These are phyloP conservation scores for Colletotrichum tamarilloi DNA, from an alignment of 2,329 filamentous ascomycete species.

Conservation along the genomic window DNA sequence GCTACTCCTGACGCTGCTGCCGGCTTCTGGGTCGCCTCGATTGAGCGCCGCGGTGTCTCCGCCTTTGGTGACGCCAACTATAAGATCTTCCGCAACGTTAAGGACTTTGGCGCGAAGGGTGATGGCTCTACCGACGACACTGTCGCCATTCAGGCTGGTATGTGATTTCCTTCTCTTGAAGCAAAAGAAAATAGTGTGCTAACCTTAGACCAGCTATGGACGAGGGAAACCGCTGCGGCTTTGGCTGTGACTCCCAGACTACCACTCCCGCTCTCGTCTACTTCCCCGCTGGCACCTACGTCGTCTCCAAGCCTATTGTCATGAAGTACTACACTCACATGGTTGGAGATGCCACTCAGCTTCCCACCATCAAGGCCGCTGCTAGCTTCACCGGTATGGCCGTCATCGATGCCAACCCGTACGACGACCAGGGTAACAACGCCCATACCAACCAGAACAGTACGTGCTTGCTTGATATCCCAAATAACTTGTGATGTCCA, in stretches of 20 bases:
- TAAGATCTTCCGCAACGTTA: conserved; percentile 81
- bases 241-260: conserved; percentile 85
- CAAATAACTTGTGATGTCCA: no score
- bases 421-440: conserved; percentile 74
- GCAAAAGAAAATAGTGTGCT: background rate
- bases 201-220: conserved; percentile 64
- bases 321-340: conserved; percentile 96
- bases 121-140: conserved; percentile 83
- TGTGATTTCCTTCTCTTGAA: background rate
- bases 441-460: conserved; percentile 81
- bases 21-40: conserved; percentile 78
- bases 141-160: conserved; percentile 81
- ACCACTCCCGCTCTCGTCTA: conserved; percentile 88
- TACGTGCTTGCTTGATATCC: fast-evolving
- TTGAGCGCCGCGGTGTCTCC: conserved; percentile 75
- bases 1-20: conserved; percentile 45
- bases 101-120: conserved; percentile 79
- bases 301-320: conserved; percentile 81
- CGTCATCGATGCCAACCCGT: conserved; percentile 89
- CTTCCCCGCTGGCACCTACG: conserved; percentile 89
- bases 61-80: conserved; percentile 72
- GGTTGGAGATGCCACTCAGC: conserved; percentile 79
- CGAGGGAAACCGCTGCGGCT: conserved; percentile 82
- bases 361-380: conserved; percentile 81
- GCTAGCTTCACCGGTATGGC: conserved; percentile 84